A percentile compares a stretch with the other conserved stretches of the same genome.
phyloP scores from a whole-genome alignment of 2,329 filamentous ascomycete species.

The Sarocladium brachiariae region DNA sequence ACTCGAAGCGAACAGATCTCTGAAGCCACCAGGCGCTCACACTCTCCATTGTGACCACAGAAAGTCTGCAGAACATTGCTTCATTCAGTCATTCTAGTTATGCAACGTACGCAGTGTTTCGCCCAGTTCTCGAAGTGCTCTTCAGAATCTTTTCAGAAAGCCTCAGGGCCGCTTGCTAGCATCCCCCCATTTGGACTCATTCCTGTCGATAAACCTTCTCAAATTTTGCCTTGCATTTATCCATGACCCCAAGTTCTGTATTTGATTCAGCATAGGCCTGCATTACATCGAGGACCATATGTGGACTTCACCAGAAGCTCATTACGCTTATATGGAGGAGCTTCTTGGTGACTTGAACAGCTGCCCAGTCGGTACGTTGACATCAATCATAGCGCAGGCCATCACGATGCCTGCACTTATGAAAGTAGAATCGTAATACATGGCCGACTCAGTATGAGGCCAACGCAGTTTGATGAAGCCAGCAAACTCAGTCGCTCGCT shows the following conservation, averaged over 20 bases:
- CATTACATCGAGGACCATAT: conserved; percentile 29
- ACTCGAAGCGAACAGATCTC: not conserved
- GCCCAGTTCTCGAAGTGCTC: too few relatives aligned
- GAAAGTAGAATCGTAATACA: conserved; percentile 18
- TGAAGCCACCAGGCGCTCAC: too few relatives aligned
- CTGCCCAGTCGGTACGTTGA: conserved; percentile 37
- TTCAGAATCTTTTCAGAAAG: too few relatives aligned
- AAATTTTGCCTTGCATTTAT: not conserved
- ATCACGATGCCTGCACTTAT: conserved; percentile 23
- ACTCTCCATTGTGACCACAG: too few relatives aligned
- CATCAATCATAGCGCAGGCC: conserved; percentile 31
- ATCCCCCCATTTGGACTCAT: not conserved
- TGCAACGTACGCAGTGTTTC: too few relatives aligned
- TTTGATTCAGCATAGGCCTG: too few relatives aligned
- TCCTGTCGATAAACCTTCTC: not conserved
- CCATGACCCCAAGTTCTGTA: not conserved
- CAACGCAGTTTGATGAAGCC: too few relatives aligned
- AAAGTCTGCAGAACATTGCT: too few relatives aligned
- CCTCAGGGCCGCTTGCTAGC: too few relatives aligned
- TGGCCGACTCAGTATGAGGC: not conserved
- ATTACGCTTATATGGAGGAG: conserved; percentile 18
- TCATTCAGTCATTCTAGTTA: too few relatives aligned
- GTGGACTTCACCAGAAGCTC: conserved; percentile 24
- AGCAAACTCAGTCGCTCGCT: too few relatives aligned
- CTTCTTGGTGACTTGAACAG: conserved; percentile 18